phyloP scores from a whole-genome alignment of 352 stramenopile species.

The Pythium chondricola region DNA sequence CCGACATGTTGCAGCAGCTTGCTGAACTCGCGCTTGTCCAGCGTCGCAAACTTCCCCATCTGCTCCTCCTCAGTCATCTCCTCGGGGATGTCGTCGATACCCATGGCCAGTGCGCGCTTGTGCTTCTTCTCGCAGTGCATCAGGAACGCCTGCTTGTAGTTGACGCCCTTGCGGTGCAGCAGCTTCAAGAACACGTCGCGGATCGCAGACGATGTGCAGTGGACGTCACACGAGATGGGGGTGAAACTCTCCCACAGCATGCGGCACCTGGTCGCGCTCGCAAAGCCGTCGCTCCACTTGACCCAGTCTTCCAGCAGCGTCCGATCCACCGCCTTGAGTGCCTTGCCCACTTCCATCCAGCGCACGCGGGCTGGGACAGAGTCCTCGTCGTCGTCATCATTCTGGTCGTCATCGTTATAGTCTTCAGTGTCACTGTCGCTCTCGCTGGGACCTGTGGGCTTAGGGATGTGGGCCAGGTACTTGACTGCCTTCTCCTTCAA shows the following conservation, averaged over 20 bases:
- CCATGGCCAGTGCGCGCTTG: slow-evolving; percentile 43
- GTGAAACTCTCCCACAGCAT: slow-evolving; percentile 85
- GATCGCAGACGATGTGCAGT: slow-evolving; percentile 80
- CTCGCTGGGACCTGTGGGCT: slow-evolving; percentile 24
- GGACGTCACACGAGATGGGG: slow-evolving; percentile 83
- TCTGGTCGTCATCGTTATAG: slow-evolving; percentile 17
- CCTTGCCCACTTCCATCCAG: slow-evolving; percentile 80
- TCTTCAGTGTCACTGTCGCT: slow-evolving; percentile 22
- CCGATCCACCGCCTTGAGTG: slow-evolving; percentile 85
- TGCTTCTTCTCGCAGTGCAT: slow-evolving; percentile 56
- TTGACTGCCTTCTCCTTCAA: slow-evolving; percentile 70
- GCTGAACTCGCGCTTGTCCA: slow-evolving; percentile 48
- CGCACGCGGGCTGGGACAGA: slow-evolving; percentile 29
- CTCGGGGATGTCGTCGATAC: slow-evolving; percentile 49
- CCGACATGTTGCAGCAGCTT: slow-evolving; percentile 60
- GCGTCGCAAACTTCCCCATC: slow-evolving; percentile 43
- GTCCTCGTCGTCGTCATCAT: slow-evolving; percentile 24
- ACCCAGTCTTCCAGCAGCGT: slow-evolving; percentile 79
- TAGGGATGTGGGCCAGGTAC: slow-evolving; percentile 61
- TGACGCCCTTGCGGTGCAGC: slow-evolving; percentile 78
- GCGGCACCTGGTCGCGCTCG: slow-evolving; percentile 38
- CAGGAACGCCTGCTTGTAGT: slow-evolving; percentile 80
- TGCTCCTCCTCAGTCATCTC: slow-evolving; percentile 61
- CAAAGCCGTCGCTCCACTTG: slow-evolving; percentile 73
- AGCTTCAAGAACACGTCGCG: slow-evolving; percentile 90